Conservation (phyloP, 2,329 filamentous ascomycete genomes). For the Aureobasidium sp. region DNA sequence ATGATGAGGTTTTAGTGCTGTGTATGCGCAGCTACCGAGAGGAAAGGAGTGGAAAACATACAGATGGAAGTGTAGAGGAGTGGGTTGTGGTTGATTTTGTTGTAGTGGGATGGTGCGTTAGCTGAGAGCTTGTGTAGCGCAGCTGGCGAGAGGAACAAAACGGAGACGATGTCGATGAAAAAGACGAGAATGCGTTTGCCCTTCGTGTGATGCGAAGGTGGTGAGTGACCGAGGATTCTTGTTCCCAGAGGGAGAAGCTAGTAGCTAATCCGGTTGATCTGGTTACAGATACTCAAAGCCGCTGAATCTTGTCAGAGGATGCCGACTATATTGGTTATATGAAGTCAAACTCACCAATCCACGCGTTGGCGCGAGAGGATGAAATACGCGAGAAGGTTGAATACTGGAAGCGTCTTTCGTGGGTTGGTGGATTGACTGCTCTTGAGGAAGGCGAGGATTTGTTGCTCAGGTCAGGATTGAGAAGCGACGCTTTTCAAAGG, state of each 20-base stretch:
- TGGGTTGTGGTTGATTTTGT: background rate
- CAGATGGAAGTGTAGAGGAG: no score
- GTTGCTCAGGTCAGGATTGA: no score
- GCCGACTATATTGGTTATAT: background rate
- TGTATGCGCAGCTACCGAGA: no score
- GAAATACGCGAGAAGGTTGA: background rate
- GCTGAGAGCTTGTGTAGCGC: no score
- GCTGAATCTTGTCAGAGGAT: background rate
- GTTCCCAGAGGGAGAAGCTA: no score
- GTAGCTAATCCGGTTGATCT: no score
- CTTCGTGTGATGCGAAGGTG: background rate
- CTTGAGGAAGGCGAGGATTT: background rate
- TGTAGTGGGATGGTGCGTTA: no score
- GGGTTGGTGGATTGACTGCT: no score
- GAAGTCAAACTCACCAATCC: background rate
- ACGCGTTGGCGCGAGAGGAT: background rate
- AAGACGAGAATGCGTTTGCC: background rate
- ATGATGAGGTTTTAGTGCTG: no score
- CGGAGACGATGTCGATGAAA: background rate
- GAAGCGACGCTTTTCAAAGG: no score
- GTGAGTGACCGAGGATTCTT: background rate
- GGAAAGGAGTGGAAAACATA: no score
- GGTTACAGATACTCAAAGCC: background rate
- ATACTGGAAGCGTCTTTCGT: no score
- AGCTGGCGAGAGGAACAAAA: background rate